Percentiles rank a stretch among this genome's conserved stretches.
phyloP scores from a whole-genome alignment of 1,139 yeast genomes.

The Suhomyces maxii region DNA sequence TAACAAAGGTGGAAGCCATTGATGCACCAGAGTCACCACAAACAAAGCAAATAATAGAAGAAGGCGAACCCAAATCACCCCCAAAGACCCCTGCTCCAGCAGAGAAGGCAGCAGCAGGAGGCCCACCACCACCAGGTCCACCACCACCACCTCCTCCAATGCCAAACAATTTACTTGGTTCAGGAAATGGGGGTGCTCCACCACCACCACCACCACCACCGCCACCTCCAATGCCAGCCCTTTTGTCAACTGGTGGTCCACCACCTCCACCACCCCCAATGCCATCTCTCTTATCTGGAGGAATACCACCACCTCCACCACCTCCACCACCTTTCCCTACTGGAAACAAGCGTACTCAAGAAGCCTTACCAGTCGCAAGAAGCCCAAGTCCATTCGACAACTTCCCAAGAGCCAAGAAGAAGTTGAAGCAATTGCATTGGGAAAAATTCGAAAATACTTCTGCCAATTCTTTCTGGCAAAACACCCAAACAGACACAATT shows the following conservation, averaged over 20 bases:
- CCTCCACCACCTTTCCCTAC: slow-evolving; percentile 26
- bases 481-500: slow-evolving; percentile 36
- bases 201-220: slow-evolving; percentile 12
- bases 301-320: slow-evolving; percentile 26
- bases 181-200: not conserved
- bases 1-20: slow-evolving; percentile 38
- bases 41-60: slow-evolving; percentile 20
- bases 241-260: slow-evolving; percentile 14
- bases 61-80: slow-evolving; percentile 22
- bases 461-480: slow-evolving; percentile 66
- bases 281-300: slow-evolving; percentile 1
- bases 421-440: slow-evolving; percentile 82
- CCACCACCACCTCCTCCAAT: slow-evolving; percentile 20
- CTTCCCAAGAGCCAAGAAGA: slow-evolving; percentile 74
- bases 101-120: slow-evolving; percentile 12
- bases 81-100: slow-evolving; percentile 23
- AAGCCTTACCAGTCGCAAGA: slow-evolving; percentile 11
- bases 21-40: slow-evolving; percentile 14
- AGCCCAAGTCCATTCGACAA: slow-evolving; percentile 48
- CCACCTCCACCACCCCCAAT: slow-evolving; percentile 26
- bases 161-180: slow-evolving; percentile 10
- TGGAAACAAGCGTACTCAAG: slow-evolving; percentile 9
- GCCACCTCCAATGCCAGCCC: slow-evolving; percentile 13
- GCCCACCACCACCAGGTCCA: slow-evolving; percentile 27
- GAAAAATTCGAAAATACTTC: slow-evolving; percentile 65